phyloP scores from a whole-genome alignment of 2,329 filamentous ascomycete species.

The Didymellaceae sp. region DNA sequence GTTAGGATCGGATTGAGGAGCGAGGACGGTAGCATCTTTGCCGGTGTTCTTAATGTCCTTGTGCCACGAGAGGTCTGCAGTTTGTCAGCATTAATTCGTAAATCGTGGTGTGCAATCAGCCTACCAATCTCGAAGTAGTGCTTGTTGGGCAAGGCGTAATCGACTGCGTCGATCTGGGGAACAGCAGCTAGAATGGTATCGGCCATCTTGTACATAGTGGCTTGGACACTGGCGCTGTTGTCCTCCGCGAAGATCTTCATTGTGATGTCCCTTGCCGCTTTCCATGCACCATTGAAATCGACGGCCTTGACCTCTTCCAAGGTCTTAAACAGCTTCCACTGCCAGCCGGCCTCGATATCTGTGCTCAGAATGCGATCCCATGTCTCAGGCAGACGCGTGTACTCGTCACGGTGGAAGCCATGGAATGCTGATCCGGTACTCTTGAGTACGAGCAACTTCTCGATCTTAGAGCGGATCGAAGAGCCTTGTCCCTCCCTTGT shows the following conservation, averaged over 20 bases:
- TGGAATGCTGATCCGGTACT: conserved; percentile 96
- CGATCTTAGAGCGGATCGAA: conserved; percentile 77
- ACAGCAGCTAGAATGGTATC: conserved; percentile 81
- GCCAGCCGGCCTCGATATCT: conserved; percentile 86
- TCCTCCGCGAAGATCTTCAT: conserved; percentile 90
- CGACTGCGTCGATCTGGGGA: conserved; percentile 73
- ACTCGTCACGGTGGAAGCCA: conserved; percentile 91
- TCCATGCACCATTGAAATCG: conserved; percentile 80
- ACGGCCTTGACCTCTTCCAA: conserved; percentile 71
- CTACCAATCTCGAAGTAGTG: conserved; percentile 96
- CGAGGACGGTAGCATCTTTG: conserved; percentile 93
- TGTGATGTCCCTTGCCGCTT: conserved; percentile 81
- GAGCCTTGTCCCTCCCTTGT: conserved; percentile 72
- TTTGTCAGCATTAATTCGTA: conserved; percentile 22
- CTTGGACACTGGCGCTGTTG: conserved; percentile 90
- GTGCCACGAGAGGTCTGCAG: conserved; percentile 89
- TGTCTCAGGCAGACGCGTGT: conserved; percentile 85
- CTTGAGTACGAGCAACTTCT: conserved; percentile 87
- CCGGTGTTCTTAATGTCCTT: conserved; percentile 94
- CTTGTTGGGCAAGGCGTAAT: conserved; percentile 93
- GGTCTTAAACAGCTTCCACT: conserved; percentile 75
- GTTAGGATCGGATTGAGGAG: conserved; percentile 90
- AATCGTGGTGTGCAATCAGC: conserved; percentile 40
- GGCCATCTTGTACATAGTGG: conserved; percentile 99
- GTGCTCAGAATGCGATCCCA: conserved; percentile 97